Evolutionary conservation across 352 stramenopile genomes (phyloP), one percentile per base, ranked within the genome.

Genomic region (Pythium rishiriense): DNA sequence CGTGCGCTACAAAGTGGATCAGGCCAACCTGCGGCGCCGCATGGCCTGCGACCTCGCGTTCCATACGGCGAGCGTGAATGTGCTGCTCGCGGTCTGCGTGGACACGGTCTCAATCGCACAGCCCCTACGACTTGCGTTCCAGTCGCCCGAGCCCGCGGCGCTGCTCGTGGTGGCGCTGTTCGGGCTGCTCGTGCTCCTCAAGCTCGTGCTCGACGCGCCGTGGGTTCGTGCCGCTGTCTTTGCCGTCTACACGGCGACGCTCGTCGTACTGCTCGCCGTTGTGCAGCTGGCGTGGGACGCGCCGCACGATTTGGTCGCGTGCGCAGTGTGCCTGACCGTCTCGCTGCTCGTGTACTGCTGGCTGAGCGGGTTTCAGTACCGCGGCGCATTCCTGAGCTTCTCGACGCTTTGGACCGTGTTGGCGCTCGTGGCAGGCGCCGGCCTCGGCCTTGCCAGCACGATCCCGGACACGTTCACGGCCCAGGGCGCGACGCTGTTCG

Each of bases 1-100:
- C 4, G 19, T 57, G 15, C 50, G 31, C 15, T 24, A 57, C n/a
- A 22, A 46, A n/a, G 12, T 22, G 4, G 28, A 46, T 14, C 50
- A 57, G n/a, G 50, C 50, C 21, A 35, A 33, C 11, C 31, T 57
- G 22, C 50, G 50, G 41, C 50, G 50, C 12, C 50, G 33, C 22
- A 28, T 57, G 24, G 22, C 19, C 14, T 7, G 29, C 28, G 31
- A 42, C 8, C n/a, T 57, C 11, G 50, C 25, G 12, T n/a, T 57
- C 12, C 50, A 57, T 31, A 29, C 29, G 3, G 8, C 14, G 15
- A 24, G 12, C 5, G 31, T 33, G 19, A 57, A 29, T 2, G 29
- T 10, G 31, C 21, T 57, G 50, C 6, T 31, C 21, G 50, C 33
- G 3, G 9, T 57, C 1, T 42, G 28, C 17, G 31, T 57, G 19